Conservation (phyloP, 2,329 filamentous ascomycete genomes). For the Aspergillus glaucus region DNA sequence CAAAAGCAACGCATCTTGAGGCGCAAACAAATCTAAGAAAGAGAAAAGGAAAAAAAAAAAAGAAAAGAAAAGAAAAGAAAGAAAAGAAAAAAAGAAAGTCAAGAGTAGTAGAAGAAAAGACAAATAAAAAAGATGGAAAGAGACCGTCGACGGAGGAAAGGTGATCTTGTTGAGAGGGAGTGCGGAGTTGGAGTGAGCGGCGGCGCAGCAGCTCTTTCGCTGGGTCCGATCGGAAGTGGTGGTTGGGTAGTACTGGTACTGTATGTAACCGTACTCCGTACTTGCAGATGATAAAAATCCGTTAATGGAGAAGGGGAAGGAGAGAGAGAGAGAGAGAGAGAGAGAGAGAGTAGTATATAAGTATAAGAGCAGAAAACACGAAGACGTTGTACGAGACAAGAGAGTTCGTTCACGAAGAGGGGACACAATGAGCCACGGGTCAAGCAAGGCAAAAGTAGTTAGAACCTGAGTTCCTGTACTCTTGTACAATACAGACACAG, state of each 20-base stretch:
- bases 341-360: slow-evolving; percentile 1
- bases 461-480: too few species aligned
- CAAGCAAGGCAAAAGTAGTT: background rate
- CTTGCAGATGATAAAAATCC: background rate
- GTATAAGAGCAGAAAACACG: slow-evolving; percentile 9
- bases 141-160: too few species aligned
- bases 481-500: too few species aligned
- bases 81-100: background rate
- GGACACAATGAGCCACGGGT: slow-evolving; percentile 19
- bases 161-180: background rate
- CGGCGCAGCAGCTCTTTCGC: too few species aligned
- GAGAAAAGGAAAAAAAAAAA: slow-evolving; percentile 2
- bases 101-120: slow-evolving; percentile 8
- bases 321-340: too few species aligned
- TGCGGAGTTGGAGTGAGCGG: background rate
- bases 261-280: too few species aligned
- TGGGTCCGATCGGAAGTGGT: too few species aligned
- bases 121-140: slow-evolving; percentile 2
- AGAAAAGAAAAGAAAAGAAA: slow-evolving; percentile 2
- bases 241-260: too few species aligned
- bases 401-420: slow-evolving; percentile 6
- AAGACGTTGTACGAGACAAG: slow-evolving; percentile 6
- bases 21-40: slow-evolving; percentile 1
- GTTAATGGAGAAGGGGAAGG: background rate
- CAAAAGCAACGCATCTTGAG: slow-evolving; percentile 23